Evolutionary conservation across 2,329 filamentous ascomycete genomes (phyloP), one percentile per base, ranked within the genome.

Genomic region (Dactylellina parvicollis): DNA sequence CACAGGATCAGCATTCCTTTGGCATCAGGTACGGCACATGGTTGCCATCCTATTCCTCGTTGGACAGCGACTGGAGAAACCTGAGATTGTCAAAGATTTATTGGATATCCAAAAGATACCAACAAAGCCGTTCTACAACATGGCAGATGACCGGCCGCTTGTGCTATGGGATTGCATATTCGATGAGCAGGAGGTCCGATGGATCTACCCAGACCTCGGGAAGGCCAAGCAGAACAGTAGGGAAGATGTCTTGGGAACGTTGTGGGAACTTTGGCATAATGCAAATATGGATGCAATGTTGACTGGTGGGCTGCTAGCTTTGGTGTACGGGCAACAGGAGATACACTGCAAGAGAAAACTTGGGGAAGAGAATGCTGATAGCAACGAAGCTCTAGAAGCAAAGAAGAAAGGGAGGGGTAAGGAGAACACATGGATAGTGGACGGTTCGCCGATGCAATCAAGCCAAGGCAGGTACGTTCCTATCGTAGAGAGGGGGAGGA

Each of bases 1-100:
- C 40, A 88, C 93, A 76, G 95, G 95, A 18, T 92, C 90, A 5
- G 95, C 93, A 1, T 99, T 99, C 81, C 83, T 99, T 49, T 99
- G 95, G 95, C 95, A 99, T 82, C 95, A 99, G 82, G 96, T 99
- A 76, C 89, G 95, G 22, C 92, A 94, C 82, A 93, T 99, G 87
- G 89, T 96, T n/a, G 87, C 89, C 14, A 84, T 98, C 4, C 83
- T 99, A n/a, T 98, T 99, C 83, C 84, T 95, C 9, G 88, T 98
- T 7, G 95, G 92, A 26, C 95, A 99, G 82, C 88, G 92, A 0
- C 86, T 96, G 14, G 95, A 99, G 80, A 80, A 84, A 26, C 90
- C 93, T 0, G 86, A 86, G 0, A 82, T 98, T 12, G 84, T 98
- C 44, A 84, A 87, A 56, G 84, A 89, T 22, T 84, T 99, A 42